Conservation (phyloP, 2,329 filamentous ascomycete species). For the Colletotrichum ledebouriae region DNA sequence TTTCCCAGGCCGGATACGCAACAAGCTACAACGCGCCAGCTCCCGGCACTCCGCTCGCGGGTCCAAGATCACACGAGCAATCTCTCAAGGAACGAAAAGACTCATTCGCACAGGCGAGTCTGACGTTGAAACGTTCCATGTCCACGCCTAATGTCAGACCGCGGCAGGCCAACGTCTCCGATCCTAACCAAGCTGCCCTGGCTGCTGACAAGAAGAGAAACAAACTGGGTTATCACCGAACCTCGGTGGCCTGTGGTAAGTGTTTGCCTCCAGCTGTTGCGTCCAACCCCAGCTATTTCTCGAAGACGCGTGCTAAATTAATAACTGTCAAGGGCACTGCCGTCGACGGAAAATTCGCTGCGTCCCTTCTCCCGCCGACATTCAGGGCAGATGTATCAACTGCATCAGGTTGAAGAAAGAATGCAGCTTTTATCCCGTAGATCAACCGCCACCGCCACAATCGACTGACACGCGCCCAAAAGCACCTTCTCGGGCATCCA, state of each 20-base stretch:
- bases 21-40: slow-evolving; percentile 51
- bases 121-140: slow-evolving; percentile 63
- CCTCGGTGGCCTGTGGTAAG: slow-evolving; percentile 95
- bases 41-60: slow-evolving; percentile 32
- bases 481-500: slow-evolving; percentile 54
- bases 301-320: slow-evolving; percentile 20
- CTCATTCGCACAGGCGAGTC: slow-evolving; percentile 52
- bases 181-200: slow-evolving; percentile 52
- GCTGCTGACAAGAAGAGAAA: slow-evolving; percentile 76
- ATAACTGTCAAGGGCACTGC: slow-evolving; percentile 78
- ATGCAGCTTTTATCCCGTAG: slow-evolving; percentile 91
- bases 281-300: not conserved
- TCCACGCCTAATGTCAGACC: slow-evolving; percentile 63
- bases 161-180: slow-evolving; percentile 54
- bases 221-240: slow-evolving; percentile 95
- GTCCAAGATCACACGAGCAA: slow-evolving; percentile 24
- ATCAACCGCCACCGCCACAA: slow-evolving; percentile 71
- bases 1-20: slow-evolving; percentile 55
- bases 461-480: slow-evolving; percentile 59
- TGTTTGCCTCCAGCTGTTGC: slow-evolving; percentile 47
- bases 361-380: slow-evolving; percentile 79
- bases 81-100: slow-evolving; percentile 54
- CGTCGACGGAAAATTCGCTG: slow-evolving; percentile 94
- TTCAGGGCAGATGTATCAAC: slow-evolving; percentile 85
- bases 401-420: slow-evolving; percentile 96